Percentiles rank a stretch among this genome's conserved stretches.
These are phyloP conservation scores for Stylonectria norvegica DNA, from an alignment of 2,329 filamentous ascomycete species.

Conservation along the genomic window DNA sequence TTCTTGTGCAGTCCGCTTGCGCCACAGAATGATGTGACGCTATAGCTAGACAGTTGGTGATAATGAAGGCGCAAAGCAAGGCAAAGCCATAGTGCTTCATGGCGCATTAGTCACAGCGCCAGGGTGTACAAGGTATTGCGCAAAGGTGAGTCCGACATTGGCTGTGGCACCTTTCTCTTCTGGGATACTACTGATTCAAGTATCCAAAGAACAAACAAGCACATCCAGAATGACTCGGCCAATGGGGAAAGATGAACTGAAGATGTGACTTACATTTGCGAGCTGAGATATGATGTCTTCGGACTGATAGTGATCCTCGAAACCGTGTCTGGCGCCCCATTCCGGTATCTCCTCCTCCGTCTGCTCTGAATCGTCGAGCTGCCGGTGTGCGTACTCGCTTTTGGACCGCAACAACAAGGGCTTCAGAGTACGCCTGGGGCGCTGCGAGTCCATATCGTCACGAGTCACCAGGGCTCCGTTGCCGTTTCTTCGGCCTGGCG, in stretches of 20 bases:
- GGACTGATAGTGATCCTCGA: conserved; percentile 87
- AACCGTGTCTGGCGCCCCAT: conserved; percentile 74
- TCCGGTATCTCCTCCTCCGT: conserved; percentile 47
- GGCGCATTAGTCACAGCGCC: too few species aligned
- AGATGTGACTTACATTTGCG: conserved; percentile 62
- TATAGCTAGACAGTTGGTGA: not conserved
- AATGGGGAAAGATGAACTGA: conserved; percentile 13
- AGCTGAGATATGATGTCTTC: conserved; percentile 84
- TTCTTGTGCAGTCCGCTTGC: too few species aligned
- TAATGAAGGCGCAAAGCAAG: too few species aligned
- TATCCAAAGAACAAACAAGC: not conserved
- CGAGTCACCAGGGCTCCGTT: conserved; percentile 20
- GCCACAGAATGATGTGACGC: too few species aligned
- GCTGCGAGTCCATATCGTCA: conserved; percentile 35
- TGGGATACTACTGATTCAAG: not conserved
- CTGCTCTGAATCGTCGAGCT: conserved; percentile 39
- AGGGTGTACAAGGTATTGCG: too few species aligned
- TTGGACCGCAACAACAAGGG: conserved; percentile 54
- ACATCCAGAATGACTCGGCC: too few species aligned
- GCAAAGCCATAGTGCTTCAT: too few species aligned
- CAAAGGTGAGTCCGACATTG: too few species aligned
- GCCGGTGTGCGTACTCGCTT: conserved; percentile 50
- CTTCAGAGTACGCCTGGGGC: conserved; percentile 41
- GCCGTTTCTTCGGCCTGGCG: conserved; percentile 42
- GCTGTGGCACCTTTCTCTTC: too few species aligned